A percentile compares a stretch with the other conserved stretches of the same genome.
These are phyloP conservation scores for Artemisia annua DNA, from an alignment of 129 eudicot genomes.

Conservation along the genomic window DNA sequence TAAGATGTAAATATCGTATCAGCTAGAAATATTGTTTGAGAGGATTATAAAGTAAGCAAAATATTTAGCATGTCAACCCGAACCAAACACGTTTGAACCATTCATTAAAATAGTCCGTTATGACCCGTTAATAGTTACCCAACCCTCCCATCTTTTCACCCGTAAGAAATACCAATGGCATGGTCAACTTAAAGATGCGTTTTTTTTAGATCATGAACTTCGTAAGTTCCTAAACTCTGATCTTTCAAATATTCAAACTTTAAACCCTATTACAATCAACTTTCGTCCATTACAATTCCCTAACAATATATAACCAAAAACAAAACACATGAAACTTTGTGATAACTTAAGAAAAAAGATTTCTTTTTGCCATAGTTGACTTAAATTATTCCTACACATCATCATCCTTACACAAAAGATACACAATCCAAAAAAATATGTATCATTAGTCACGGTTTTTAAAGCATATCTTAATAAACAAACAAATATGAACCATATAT, in stretches of 20 bases:
- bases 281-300: slow-evolving; percentile 13
- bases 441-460: background rate
- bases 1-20: background rate
- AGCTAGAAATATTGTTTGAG: background rate
- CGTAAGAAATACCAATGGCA: too few relatives aligned
- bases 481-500: background rate
- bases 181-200: too few relatives aligned
- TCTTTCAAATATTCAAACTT: background rate
- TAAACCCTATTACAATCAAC: slow-evolving; percentile 15
- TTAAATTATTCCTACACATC: slow-evolving; percentile 14
- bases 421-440: background rate
- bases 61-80: too few relatives aligned
- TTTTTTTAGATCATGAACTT: too few relatives aligned
- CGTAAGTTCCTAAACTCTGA: too few relatives aligned
- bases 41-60: too few relatives aligned
- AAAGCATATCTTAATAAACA: background rate
- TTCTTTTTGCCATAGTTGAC: slow-evolving; percentile 14
- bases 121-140: too few relatives aligned
- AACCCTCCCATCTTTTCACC: too few relatives aligned
- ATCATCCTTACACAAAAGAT: slow-evolving; percentile 19
- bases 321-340: slow-evolving; percentile 16
- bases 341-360: background rate
- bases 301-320: slow-evolving; percentile 6
- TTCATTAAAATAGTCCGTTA: too few relatives aligned
- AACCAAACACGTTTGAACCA: too few relatives aligned